Percentiles rank a stretch among this genome's conserved stretches.
These are phyloP conservation scores for Cladosporium sp. DNA, from an alignment of 2,329 filamentous ascomycete species.

Conservation along the genomic window DNA sequence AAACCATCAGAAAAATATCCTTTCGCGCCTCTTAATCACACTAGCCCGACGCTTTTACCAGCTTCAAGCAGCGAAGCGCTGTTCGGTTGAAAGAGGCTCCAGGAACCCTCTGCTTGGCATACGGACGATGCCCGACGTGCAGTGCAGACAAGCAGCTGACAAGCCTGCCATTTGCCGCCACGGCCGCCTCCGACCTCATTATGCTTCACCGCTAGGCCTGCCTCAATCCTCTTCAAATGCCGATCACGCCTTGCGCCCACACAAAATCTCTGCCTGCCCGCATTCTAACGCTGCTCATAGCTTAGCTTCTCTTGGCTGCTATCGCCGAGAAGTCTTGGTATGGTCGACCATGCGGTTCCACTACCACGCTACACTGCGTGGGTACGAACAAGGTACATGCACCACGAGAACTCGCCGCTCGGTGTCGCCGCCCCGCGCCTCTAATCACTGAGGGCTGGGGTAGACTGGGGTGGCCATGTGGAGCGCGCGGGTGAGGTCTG, in stretches of 20 bases:
- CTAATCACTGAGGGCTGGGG: background rate
- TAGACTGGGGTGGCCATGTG: slow-evolving; percentile 5
- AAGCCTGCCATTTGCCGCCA: background rate
- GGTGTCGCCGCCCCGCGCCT: slow-evolving; percentile 8
- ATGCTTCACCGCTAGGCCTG: slow-evolving; percentile 7
- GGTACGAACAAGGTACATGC: background rate
- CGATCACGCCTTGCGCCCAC: background rate
- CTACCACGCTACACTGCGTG: slow-evolving; percentile 6
- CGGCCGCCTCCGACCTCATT: background rate
- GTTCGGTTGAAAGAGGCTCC: background rate
- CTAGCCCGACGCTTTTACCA: background rate
- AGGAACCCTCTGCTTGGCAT: background rate
- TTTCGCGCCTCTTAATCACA: background rate
- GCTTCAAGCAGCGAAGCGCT: background rate
- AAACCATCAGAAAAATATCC: background rate
- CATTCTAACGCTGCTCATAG: background rate
- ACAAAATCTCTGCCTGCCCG: background rate
- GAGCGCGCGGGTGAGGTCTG: background rate
- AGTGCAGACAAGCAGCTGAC: background rate
- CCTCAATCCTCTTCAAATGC: background rate
- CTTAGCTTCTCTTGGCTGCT: slow-evolving; percentile 4
- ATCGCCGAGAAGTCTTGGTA: background rate
- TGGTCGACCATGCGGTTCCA: background rate
- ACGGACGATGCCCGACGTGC: background rate
- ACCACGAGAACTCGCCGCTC: slow-evolving; percentile 7